Evolutionary conservation across 208 protist species (phyloP), one percentile per base, ranked within the genome.

Genomic region (Acanthamoeba divionensis): DNA sequence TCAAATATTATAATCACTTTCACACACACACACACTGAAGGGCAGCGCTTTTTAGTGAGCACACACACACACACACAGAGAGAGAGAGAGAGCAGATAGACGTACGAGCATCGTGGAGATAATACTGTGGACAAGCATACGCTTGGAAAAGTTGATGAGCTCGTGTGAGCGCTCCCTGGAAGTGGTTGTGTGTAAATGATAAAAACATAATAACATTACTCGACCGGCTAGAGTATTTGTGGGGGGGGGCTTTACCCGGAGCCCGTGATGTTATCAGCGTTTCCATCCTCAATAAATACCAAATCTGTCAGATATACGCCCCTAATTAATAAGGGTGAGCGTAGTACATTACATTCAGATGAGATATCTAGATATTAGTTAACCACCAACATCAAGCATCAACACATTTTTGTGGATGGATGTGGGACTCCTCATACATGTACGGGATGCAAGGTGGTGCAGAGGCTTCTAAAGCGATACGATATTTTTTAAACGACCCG

Each of bases 121-220:
- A 52, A 82, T 82, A 52, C 38, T 60, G 50, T 82, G 60, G 41
- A 82, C 73, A 26, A 82, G 50, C n/a, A 52, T n/a, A 26, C 73
- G 73, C 73, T 82, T 82, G 41, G 26, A 26, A 82, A 82, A 82
- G 73, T 82, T 82, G 73, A 82, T 82, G 73, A 82, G 73, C 41
- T 60, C 73, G 13, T 60, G 38, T 6, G 66, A 45, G n/a, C 50
- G 44, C 66, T 75, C 66, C 21, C 66, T 41, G 5, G 36, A 41
- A 41, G 36, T 41, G 36, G 36, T 41, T n/a, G 36, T 41, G 36
- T 5, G 36, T 41, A n/a, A n/a, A n/a, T n/a, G n/a, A n/a, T n/a
- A n/a, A n/a, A n/a, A n/a, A n/a, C n/a, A n/a, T n/a, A n/a, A n/a
- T n/a, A n/a, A n/a, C n/a, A n/a, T n/a, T n/a, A n/a, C n/a, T n/a